Evolutionary conservation across 2,329 filamentous ascomycete species (phyloP), one percentile per base, ranked within the genome.

Genomic region (Trichoderma sp.): DNA sequence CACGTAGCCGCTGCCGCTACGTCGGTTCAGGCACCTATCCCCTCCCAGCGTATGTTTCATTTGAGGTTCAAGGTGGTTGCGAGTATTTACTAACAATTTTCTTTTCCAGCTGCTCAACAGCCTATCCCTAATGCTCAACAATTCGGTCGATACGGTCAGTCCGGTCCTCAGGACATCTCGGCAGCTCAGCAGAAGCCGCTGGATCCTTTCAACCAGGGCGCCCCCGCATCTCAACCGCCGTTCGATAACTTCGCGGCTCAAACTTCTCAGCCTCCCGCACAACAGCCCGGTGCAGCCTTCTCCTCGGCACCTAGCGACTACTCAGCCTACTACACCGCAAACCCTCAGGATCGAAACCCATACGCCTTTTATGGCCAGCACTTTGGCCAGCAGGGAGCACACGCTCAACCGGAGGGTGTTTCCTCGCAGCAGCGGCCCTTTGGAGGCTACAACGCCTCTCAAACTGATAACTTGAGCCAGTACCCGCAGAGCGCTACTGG

Each of bases 271-370:
- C 85, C 88, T 39, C 85, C 86, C 74, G 83, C 81, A 57, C 87
- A 87, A 70, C 88, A 89, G 76, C 87, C 88, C 73, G 88, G 87
- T 76, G 91, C 87, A 63, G 88, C 88, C 36, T 92, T 92, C 82
- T 93, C 90, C 76, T 93, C 93, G 68, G 92, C 91, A 23, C 91
- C 91, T 15, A 89, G 86, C 80, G 94, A 97, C 75, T 97, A 93
- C 82, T 92, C 92, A 23, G 91, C 92, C 6, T 97, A 97, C 84
- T 97, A 97, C 81, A 93, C 92, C 4, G 88, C 91, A 43, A 93
- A 94, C 74, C 90, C 86, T 75, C 90, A 89, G 76, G 86, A 89
- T 75, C 91, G 93, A 75, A 91, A 91, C 78, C 87, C 90, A 1
- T 97, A 96, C 84, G 92, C 94, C 80, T 94, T 96, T 80, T 94